A percentile compares a stretch with the other conserved stretches of the same genome.
phyloP scores from a whole-genome alignment of 2,329 filamentous ascomycete genomes.

The Colletotrichum tropicicola region DNA sequence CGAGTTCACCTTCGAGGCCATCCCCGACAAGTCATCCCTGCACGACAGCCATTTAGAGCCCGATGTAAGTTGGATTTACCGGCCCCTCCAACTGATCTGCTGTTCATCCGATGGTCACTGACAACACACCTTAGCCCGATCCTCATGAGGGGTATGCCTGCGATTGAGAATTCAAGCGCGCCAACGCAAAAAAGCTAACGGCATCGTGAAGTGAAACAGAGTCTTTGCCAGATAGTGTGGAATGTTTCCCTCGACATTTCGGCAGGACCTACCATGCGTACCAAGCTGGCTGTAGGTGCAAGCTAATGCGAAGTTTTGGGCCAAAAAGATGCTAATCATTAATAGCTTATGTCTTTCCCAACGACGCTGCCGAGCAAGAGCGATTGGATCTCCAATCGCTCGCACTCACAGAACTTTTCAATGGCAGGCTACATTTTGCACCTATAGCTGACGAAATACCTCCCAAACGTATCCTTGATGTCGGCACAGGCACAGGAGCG shows the following conservation, averaged over 20 bases:
- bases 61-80: slow-evolving; percentile 14
- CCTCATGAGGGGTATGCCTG: slow-evolving; percentile 29
- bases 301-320: no score
- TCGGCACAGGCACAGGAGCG: slow-evolving; percentile 58
- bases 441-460: slow-evolving; percentile 46
- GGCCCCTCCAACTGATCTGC: not conserved
- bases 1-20: slow-evolving; percentile 31
- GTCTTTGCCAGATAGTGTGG: slow-evolving; percentile 52
- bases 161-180: not conserved
- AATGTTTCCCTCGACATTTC: slow-evolving; percentile 51
- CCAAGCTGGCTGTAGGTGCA: slow-evolving; percentile 53
- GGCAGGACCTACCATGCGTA: slow-evolving; percentile 59
- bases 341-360: slow-evolving; percentile 56
- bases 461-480: slow-evolving; percentile 49
- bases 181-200: not conserved
- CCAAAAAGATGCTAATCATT: not conserved
- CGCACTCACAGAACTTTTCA: slow-evolving; percentile 47
- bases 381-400: slow-evolving; percentile 50
- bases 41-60: slow-evolving; percentile 29
- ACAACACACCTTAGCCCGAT: slow-evolving; percentile 21
- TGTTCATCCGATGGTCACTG: slow-evolving; percentile 24
- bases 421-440: slow-evolving; percentile 51
- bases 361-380: slow-evolving; percentile 52
- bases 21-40: slow-evolving; percentile 30
- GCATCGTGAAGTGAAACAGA: slow-evolving; percentile 37